Evolutionary conservation across 2,329 filamentous ascomycete genomes (phyloP).

Genomic region (Calcarisporium arbuscula): DNA sequence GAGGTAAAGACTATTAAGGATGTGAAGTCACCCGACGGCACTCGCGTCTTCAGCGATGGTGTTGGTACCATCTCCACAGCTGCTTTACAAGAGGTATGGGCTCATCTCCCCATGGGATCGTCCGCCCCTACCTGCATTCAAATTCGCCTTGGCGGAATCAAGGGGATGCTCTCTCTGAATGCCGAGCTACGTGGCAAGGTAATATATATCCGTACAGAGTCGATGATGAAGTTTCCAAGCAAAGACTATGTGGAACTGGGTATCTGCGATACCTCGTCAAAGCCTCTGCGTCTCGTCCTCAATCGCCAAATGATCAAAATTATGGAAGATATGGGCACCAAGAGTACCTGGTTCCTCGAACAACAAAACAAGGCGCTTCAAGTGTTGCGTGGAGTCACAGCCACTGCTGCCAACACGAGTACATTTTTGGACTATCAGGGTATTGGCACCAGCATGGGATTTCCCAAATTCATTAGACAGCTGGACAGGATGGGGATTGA

Average conservation of each 20-base stretch:
- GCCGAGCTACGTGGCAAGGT: constrained; percentile 47
- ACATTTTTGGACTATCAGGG: constrained; percentile 57
- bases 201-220: constrained; percentile 57
- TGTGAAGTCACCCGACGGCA: constrained; percentile 40
- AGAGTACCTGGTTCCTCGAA: constrained; percentile 51
- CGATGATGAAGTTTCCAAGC: constrained; percentile 74
- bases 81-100: constrained; percentile 56
- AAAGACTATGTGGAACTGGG: constrained; percentile 51
- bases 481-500: constrained; percentile 53
- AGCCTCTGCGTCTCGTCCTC: constrained; percentile 61
- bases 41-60: constrained; percentile 69
- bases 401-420: constrained; percentile 54
- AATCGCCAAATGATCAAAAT: constrained; percentile 84
- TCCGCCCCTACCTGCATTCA: constrained; percentile 61
- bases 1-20: constrained; percentile 36
- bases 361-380: constrained; percentile 59
- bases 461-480: constrained; percentile 56
- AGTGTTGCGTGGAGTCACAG: constrained; percentile 52
- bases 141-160: constrained; percentile 66
- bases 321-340: constrained; percentile 67
- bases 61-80: constrained; percentile 65
- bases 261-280: constrained; percentile 64
- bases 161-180: constrained; percentile 74
- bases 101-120: constrained; percentile 39
- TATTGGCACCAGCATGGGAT: constrained; percentile 52